Evolutionary conservation across 2,329 filamentous ascomycete species (phyloP).

Genomic region (Pyricularia pennisetigena): DNA sequence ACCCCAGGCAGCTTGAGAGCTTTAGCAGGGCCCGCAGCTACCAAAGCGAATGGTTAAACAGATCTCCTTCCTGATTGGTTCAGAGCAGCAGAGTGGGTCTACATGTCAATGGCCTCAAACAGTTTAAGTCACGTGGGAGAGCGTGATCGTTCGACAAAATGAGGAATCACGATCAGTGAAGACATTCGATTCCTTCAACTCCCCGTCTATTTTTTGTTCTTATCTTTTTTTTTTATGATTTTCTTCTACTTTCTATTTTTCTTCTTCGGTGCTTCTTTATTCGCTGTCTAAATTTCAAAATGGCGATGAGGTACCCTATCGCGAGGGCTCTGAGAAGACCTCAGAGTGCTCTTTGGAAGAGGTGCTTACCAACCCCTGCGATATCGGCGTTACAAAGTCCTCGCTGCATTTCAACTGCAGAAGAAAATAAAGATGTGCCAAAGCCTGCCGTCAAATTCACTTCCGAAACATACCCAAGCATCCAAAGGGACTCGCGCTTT

Average conservation of each 20-base stretch:
- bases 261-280: neutral
- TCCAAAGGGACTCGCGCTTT: conserved; percentile 74
- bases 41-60: neutral
- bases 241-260: no score
- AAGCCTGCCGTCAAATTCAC: conserved; percentile 53
- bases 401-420: conserved; percentile 4
- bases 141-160: neutral
- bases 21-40: neutral
- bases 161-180: neutral
- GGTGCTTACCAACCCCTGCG: neutral
- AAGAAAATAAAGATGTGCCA: neutral
- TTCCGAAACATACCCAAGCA: conserved; percentile 71
- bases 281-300: neutral
- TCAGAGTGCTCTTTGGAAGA: neutral
- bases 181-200: neutral
- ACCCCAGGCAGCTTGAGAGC: neutral
- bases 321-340: conserved; percentile 1
- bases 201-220: neutral
- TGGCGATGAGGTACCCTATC: conserved; percentile 3
- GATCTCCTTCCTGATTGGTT: neutral
- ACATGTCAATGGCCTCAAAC: neutral
- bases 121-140: neutral
- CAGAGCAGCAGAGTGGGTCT: neutral
- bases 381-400: conserved; percentile 1
- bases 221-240: neutral